These are phyloP conservation scores for Spatholobus suberectus DNA, from an alignment of 306 rosid genomes.

Conservation along the genomic window DNA sequence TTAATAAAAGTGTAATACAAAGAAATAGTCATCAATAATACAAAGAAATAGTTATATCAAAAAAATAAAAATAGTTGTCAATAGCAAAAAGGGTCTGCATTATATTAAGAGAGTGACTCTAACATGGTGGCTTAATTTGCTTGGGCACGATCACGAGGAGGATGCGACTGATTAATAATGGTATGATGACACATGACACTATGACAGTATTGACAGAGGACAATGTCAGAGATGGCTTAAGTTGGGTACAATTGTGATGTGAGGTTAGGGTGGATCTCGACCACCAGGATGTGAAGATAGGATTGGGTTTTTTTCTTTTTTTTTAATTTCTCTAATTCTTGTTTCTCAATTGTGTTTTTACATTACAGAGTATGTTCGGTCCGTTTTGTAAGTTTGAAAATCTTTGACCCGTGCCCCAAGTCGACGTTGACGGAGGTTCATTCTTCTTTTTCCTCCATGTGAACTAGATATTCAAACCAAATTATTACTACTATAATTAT, in stretches of 20 bases:
- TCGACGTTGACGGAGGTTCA: neutral
- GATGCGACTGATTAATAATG: neutral
- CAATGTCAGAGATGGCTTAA: neutral
- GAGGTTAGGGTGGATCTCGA: neutral
- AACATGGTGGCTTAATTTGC: neutral
- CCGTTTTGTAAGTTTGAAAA: neutral
- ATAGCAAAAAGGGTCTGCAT: too few relatives aligned
- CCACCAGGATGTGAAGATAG: neutral
- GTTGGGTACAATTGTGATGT: neutral
- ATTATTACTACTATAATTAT: too few relatives aligned
- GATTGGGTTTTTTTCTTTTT: neutral
- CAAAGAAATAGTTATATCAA: too few relatives aligned
- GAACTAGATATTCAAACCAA: too few relatives aligned
- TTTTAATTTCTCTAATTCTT: neutral
- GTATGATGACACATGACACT: neutral
- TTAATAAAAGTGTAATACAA: too few relatives aligned
- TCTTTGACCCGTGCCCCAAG: neutral
- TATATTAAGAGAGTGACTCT: too few relatives aligned
- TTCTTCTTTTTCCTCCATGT: too few relatives aligned
- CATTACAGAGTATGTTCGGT: neutral
- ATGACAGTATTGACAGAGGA: neutral
- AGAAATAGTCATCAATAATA: too few relatives aligned
- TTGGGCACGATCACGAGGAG: neutral
- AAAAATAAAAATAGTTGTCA: too few relatives aligned
- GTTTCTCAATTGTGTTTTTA: neutral